Percentiles rank a stretch among this genome's conserved stretches.
Conservation (phyloP, 1,284 basidiomycete genomes). For the Sporisorium graminicola region DNA sequence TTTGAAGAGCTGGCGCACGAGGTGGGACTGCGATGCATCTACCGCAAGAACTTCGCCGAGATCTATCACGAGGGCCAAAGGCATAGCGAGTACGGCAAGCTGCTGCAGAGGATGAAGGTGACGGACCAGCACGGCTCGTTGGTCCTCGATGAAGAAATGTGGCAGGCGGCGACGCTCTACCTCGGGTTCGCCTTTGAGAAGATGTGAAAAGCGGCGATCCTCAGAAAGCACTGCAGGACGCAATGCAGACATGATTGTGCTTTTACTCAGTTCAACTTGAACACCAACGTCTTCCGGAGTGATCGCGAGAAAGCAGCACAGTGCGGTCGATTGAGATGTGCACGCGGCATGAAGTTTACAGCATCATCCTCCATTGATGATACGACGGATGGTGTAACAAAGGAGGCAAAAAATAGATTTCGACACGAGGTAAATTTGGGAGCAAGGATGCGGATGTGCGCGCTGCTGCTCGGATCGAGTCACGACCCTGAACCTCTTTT, state of each 20-base stretch:
- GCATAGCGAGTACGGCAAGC: constrained; percentile 31
- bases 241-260: constrained; percentile 1
- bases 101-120: constrained; percentile 56
- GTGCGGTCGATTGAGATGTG: not conserved
- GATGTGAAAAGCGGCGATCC: constrained; percentile 14
- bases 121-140: constrained; percentile 45
- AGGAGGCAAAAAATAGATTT: not conserved
- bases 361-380: too few relatives aligned
- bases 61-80: constrained; percentile 56
- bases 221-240: not conserved
- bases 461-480: constrained; percentile 8
- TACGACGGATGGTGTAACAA: not conserved
- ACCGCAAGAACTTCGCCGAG: constrained; percentile 81
- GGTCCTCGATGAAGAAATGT: constrained; percentile 59
- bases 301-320: not conserved
- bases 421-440: too few relatives aligned
- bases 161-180: constrained; percentile 65
- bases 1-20: constrained; percentile 87
- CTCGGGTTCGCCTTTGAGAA: constrained; percentile 66
- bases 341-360: too few relatives aligned
- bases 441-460: not conserved
- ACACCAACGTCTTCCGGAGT: too few relatives aligned
- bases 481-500: not conserved
- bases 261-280: not conserved
- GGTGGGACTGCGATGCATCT: constrained; percentile 81